These are phyloP conservation scores for Xylaria sp. DNA, from an alignment of 2,329 filamentous ascomycete genomes.

Conservation along the genomic window DNA sequence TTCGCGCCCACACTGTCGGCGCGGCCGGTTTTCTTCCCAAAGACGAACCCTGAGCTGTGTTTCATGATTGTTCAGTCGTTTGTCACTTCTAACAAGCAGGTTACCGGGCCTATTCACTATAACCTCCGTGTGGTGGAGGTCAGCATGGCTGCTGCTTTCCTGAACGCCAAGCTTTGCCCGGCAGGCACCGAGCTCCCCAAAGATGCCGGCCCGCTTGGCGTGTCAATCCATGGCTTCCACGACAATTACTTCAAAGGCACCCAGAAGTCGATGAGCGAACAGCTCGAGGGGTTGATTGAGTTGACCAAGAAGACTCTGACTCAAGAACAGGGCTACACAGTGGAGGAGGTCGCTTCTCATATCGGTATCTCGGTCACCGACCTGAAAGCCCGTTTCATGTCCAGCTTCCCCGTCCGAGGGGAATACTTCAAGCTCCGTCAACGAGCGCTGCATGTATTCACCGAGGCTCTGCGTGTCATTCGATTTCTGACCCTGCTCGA, in stretches of 20 bases:
- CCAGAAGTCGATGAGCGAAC: slow-evolving; percentile 64
- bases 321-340: slow-evolving; percentile 85
- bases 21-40: slow-evolving; percentile 82
- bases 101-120: slow-evolving; percentile 93
- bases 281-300: slow-evolving; percentile 78
- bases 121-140: slow-evolving; percentile 97
- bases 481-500: slow-evolving; percentile 84
- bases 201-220: slow-evolving; percentile 84
- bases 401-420: slow-evolving; percentile 87
- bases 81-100: slow-evolving; percentile 92
- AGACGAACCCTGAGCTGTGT: slow-evolving; percentile 81
- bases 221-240: slow-evolving; percentile 88
- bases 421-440: slow-evolving; percentile 88
- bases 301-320: slow-evolving; percentile 77
- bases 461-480: slow-evolving; percentile 86
- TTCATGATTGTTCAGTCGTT: slow-evolving; percentile 97
- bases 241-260: slow-evolving; percentile 76
- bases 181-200: slow-evolving; percentile 70
- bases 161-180: slow-evolving; percentile 68
- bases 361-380: slow-evolving; percentile 76
- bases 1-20: slow-evolving; percentile 84
- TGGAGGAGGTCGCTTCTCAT: slow-evolving; percentile 81
- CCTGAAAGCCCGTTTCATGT: slow-evolving; percentile 81
- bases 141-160: slow-evolving; percentile 81
- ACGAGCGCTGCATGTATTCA: slow-evolving; percentile 89